phyloP scores from a whole-genome alignment of 1,284 basidiomycete genomes.

The Apiotrichum domesticum region DNA sequence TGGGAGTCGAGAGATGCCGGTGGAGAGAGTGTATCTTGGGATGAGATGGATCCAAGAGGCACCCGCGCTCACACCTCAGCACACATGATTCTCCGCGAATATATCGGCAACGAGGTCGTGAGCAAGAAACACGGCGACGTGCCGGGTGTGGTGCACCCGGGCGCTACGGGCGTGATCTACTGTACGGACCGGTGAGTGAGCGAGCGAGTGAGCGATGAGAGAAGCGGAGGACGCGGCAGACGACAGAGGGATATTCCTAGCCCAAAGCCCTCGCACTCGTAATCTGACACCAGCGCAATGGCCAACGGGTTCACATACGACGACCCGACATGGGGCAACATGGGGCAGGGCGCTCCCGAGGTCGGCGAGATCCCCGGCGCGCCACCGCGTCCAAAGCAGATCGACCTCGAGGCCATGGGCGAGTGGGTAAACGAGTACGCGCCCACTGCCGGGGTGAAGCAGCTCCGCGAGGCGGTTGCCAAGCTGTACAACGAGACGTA shows the following conservation, averaged over 20 bases:
- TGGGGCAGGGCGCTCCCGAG: conserved; percentile 41
- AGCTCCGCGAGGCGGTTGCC: conserved; percentile 33
- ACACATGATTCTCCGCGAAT: conserved; percentile 53
- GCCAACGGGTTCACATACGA: conserved; percentile 81
- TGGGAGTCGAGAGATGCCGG: no score
- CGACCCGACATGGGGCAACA: conserved; percentile 67
- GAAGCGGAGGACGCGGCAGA: no score
- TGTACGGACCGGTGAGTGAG: conserved; percentile 58
- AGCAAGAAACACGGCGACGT: conserved; percentile 9
- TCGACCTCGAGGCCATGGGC: conserved; percentile 56
- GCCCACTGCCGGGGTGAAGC: conserved; percentile 85
- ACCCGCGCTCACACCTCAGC: conserved; percentile 62
- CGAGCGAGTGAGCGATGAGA: no score
- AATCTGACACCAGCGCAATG: conserved; percentile 26
- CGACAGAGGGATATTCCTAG: no score
- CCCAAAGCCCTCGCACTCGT: no score
- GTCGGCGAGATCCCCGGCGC: conserved; percentile 69
- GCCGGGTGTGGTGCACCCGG: conserved; percentile 48
- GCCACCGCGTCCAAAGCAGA: conserved; percentile 57
- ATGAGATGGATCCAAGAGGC: no score
- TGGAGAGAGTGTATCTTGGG: no score
- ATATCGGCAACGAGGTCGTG: conserved; percentile 23
- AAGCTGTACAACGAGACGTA: conserved; percentile 82
- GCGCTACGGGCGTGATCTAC: conserved; percentile 58
- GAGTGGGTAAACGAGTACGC: conserved; percentile 82